These are phyloP conservation scores for Vitis riparia DNA, from an alignment of 164 flowering plant species.

Conservation along the genomic window DNA sequence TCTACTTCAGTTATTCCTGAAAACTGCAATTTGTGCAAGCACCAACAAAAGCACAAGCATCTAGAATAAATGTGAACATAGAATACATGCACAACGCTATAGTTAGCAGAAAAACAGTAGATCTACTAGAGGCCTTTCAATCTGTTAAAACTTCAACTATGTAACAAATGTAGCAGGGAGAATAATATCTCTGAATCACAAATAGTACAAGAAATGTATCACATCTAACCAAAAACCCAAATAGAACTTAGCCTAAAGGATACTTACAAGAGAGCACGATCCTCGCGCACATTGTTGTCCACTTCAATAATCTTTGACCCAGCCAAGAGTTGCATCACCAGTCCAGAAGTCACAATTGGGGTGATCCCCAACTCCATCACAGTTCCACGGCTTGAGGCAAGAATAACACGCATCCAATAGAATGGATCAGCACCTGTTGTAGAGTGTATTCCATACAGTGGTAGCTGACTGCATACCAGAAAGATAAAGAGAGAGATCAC, in stretches of 20 bases:
- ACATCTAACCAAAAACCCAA: not conserved
- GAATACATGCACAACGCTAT: too few relatives aligned
- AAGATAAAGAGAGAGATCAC: constrained; percentile 64
- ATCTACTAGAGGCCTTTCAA: too few relatives aligned
- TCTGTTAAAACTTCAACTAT: too few relatives aligned
- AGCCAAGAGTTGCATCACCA: constrained; percentile 75
- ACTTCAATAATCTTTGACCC: constrained; percentile 73
- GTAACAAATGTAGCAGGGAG: too few relatives aligned
- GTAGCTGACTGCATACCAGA: constrained; percentile 75
- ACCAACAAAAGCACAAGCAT: too few relatives aligned
- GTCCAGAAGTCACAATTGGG: constrained; percentile 71
- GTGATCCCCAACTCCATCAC: constrained; percentile 85
- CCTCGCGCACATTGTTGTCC: constrained; percentile 73
- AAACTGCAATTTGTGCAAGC: too few relatives aligned
- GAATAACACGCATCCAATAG: constrained; percentile 78
- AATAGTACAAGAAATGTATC: too few relatives aligned
- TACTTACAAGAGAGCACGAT: constrained; percentile 71
- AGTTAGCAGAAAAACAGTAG: too few relatives aligned
- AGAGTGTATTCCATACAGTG: constrained; percentile 73
- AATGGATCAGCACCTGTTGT: constrained; percentile 73
- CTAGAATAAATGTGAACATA: too few relatives aligned
- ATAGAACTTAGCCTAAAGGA: not conserved
- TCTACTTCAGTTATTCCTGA: too few relatives aligned
- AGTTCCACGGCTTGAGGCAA: constrained; percentile 73
- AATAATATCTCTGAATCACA: too few relatives aligned